Evolutionary conservation across 768 basidiomycete genomes (phyloP), one percentile per base, ranked within the genome.

Genomic region (Pisolithus marmoratus): DNA sequence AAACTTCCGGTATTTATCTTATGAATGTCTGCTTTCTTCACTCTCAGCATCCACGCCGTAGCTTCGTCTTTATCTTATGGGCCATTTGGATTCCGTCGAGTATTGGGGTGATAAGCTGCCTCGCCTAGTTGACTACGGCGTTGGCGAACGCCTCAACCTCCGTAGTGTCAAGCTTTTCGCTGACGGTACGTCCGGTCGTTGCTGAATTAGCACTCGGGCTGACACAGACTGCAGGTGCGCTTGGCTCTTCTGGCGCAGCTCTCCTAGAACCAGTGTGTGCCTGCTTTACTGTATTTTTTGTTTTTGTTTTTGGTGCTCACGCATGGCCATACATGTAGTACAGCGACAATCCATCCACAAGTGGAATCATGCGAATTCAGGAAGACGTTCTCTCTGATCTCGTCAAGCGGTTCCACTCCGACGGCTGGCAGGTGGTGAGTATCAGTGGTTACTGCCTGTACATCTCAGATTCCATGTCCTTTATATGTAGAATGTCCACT

Each of bases 161-260:
- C 79, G 85, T 12, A 82, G 82, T 50, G 72, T 92, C 53, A 92
- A 92, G 60, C 71, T 93, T 3, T 83, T 84, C 60, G 72, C 81
- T 0, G 94, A 97, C 62, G 94, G 88, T 82, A 53, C 26, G 53
- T 55, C 37, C 11, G 8, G 2, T 22, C 23, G 29, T 29, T 1
- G 8, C 14, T 37, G 12, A 44, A 15, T 12, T 29, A 0, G 7
- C 15, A 19, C 34, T 15, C 9, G 17, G 17, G 38, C 54, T 62
- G 19, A 65, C 46, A 27, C 12, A 37, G 6, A 29, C 29, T 34
- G 5, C 48, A 87, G 86, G 94, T 37, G 94, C 94, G 0, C 78
- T 98, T 5, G 92, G 95, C 0, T 90, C 88, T 2, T 90, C 89
- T 77, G 94, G 95, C 6, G 94, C 95, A 0, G 94, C 95, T 0